Evolutionary conservation across 176 grass and related monocot genomes (phyloP), one percentile per base, ranked within the genome.

Genomic region (Musa schizocarpa): DNA sequence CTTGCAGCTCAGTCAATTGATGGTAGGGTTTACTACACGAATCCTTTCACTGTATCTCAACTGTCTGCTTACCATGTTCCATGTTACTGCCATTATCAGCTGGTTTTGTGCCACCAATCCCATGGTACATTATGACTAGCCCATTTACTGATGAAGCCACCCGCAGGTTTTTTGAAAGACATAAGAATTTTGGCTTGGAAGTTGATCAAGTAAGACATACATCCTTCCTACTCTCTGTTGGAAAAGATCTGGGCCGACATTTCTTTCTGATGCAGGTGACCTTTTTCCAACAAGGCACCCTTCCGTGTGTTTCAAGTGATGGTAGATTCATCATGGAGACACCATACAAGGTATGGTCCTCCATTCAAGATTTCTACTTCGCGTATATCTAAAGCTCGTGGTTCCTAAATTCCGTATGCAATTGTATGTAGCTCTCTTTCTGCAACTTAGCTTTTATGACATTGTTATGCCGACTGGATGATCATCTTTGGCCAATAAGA

Each of bases 291-390:
- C 95, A 99, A 94, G 95, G 95, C 51, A 99, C 95, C 23, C 88
- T 99, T 84, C 95, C 95, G 22, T 99, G 95, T 63, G 65, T 99
- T 68, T 94, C 90, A 76, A 77, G 63, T 65, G 95, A 99, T 87
- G 88, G 90, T 29, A 90, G 90, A 92, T 99, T 94, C 89, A 99
- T 99, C 65, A 92, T 99, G 95, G 95, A 99, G 80, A 99, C 86
- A 50, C 90, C 95, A 79, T 89, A 82, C 79, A 94, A 57, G 86
- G 95, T 99, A 87, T 59, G 9, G 8, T 54, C 4, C 14, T 74
- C 14, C 23, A 57, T 50, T 57, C 9, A 63, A 49, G 23, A 57
- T 74, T 9, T 58, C 76, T 50, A 64, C 13, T 13, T 43, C 34
- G 34, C 34, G 6, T 43, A 43, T 43, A 43, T 43, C 34, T 43